phyloP scores from a whole-genome alignment of 2,329 filamentous ascomycete genomes.

The Microcyclosporella mali region DNA sequence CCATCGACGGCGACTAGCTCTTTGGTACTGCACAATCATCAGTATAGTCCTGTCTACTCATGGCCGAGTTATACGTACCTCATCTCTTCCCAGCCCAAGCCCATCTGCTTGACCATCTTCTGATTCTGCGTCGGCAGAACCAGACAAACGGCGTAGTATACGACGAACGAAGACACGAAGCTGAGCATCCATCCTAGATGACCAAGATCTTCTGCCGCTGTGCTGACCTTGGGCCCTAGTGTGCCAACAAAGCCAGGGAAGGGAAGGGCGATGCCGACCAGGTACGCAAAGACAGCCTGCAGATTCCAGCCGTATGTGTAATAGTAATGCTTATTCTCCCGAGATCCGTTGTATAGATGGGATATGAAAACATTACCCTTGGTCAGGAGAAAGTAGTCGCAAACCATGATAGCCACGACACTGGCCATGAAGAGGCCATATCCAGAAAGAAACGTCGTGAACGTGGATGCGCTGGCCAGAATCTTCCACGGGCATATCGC shows the following conservation, averaged over 20 bases:
- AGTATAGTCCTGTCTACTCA: background rate
- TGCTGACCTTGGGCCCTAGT: conserved; percentile 34
- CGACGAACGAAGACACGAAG: conserved; percentile 49
- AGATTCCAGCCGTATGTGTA: conserved; percentile 52
- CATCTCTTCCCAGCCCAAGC: conserved; percentile 26
- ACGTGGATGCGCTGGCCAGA: conserved; percentile 51
- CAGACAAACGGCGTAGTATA: conserved; percentile 44
- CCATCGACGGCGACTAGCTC: conserved; percentile 1
- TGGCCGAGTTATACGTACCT: conserved; percentile 1
- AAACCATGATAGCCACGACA: conserved; percentile 55
- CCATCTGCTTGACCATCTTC: conserved; percentile 31
- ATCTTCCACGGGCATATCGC: conserved; percentile 63
- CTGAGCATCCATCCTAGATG: conserved; percentile 60
- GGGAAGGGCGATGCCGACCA: conserved; percentile 52
- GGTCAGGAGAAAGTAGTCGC: conserved; percentile 53
- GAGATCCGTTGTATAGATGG: conserved; percentile 43
- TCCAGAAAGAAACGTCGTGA: conserved; percentile 54
- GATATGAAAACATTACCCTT: conserved; percentile 31
- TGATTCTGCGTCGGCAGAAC: conserved; percentile 37
- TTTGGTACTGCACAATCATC: background rate
- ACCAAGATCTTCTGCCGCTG: conserved; percentile 28
- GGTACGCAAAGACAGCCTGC: conserved; percentile 52
- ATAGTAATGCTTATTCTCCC: conserved; percentile 44
- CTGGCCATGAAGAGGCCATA: conserved; percentile 59
- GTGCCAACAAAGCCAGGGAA: conserved; percentile 50